Conservation (phyloP, 2,329 filamentous ascomycete species). For the Paramyrothecium sp. region DNA sequence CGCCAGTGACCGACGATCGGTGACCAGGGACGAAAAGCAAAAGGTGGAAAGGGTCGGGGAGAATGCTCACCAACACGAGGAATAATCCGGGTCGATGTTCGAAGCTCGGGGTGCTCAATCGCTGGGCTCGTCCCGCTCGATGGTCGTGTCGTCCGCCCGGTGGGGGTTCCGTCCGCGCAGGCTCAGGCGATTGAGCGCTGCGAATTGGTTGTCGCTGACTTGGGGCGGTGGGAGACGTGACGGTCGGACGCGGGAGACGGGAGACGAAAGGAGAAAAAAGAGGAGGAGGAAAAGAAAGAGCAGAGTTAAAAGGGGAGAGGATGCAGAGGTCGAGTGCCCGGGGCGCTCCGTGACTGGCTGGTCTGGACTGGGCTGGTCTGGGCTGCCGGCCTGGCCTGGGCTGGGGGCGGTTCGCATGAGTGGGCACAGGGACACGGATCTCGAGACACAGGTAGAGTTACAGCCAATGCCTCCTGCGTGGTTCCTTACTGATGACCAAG, state of each 20-base stretch:
- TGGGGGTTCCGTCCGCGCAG: not conserved
- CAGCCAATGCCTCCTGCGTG: not conserved
- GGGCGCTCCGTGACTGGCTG: not conserved
- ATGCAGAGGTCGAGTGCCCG: not conserved
- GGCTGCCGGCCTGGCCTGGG: too few species aligned
- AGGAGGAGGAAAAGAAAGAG: not conserved
- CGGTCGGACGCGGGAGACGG: slow-evolving; percentile 1
- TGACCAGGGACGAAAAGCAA: not conserved
- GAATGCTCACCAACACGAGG: too few species aligned
- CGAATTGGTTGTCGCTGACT: not conserved
- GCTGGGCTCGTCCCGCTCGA: not conserved
- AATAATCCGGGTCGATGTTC: not conserved
- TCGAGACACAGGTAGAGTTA: not conserved
- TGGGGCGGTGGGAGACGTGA: not conserved
- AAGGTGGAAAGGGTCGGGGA: too few species aligned
- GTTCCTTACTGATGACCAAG: not conserved
- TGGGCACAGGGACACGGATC: too few species aligned
- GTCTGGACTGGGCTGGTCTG: not conserved
- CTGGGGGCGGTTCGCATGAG: too few species aligned
- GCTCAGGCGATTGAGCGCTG: not conserved
- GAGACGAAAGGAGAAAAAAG: not conserved
- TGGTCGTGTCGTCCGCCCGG: not conserved
- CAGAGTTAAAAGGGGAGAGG: not conserved
- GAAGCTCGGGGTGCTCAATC: not conserved
- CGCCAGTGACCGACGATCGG: not conserved